Evolutionary conservation across 2,329 filamentous ascomycete species (phyloP).

Genomic region (Alternaria incomplexa): DNA sequence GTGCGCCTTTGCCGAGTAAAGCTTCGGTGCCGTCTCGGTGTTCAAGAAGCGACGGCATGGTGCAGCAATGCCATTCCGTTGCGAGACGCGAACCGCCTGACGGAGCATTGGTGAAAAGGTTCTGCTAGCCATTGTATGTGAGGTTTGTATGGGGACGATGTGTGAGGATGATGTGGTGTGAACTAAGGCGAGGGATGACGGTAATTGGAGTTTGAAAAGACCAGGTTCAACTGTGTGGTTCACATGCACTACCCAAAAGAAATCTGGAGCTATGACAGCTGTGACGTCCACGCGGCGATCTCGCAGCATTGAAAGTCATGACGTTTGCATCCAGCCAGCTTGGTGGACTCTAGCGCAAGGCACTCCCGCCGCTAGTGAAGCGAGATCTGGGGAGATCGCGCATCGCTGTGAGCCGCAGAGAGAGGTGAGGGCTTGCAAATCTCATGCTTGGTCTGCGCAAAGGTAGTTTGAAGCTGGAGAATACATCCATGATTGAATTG

Average conservation of each 20-base stretch:
- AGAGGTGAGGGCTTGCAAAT: neutral
- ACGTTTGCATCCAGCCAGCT: constrained; percentile 6
- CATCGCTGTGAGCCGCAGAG: neutral
- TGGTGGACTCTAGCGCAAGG: constrained; percentile 10
- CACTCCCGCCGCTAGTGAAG: constrained; percentile 18
- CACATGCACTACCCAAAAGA: neutral
- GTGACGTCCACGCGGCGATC: neutral
- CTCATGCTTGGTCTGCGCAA: no score
- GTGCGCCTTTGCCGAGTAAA: constrained; percentile 49
- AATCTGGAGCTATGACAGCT: constrained; percentile 1
- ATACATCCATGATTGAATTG: no score
- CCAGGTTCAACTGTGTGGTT: neutral
- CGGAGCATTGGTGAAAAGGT: constrained; percentile 20
- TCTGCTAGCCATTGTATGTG: constrained; percentile 20
- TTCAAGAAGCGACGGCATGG: constrained; percentile 42
- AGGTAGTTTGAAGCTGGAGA: no score
- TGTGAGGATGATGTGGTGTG: accelerated
- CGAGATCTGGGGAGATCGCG: constrained; percentile 9
- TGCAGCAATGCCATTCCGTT: neutral
- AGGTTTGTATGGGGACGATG: neutral
- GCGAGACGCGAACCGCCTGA: constrained; percentile 14
- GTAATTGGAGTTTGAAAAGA: neutral
- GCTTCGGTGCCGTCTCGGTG: constrained; percentile 48
- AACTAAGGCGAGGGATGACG: no score
- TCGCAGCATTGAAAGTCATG: constrained; percentile 9